Percentiles rank a stretch among this genome's conserved stretches.
Conservation (phyloP, 139 green algal species). For the Zygnema circumcarinatum region DNA sequence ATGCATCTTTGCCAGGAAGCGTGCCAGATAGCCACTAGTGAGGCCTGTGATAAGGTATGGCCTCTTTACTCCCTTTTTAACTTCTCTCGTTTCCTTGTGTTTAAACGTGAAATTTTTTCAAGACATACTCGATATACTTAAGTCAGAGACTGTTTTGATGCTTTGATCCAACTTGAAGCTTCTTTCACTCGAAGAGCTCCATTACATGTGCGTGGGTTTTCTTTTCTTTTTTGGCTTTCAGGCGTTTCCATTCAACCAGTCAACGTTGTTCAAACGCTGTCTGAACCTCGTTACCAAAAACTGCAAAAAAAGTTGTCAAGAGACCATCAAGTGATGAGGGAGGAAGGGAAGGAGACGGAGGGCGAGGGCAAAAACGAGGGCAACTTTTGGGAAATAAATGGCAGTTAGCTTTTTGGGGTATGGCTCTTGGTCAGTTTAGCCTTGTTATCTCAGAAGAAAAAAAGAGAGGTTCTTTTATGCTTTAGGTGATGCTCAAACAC, state of each 20-base stretch:
- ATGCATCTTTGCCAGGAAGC: constrained; percentile 40
- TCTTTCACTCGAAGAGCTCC: constrained; percentile 4
- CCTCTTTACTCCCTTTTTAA: not conserved
- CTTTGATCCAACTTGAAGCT: not conserved
- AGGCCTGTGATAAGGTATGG: constrained; percentile 45
- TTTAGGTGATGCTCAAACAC: too few relatives aligned
- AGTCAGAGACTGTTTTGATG: not conserved
- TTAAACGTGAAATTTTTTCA: not conserved
- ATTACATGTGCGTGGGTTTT: not conserved
- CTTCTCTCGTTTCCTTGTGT: not conserved
- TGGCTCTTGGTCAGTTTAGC: too few relatives aligned
- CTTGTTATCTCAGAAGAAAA: too few relatives aligned
- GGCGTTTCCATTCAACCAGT: constrained; percentile 11
- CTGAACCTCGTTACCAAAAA: constrained; percentile 10
- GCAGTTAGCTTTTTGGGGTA: too few relatives aligned
- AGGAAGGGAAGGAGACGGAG: too few relatives aligned
- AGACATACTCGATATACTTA: not conserved
- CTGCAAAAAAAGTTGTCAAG: constrained; percentile 17
- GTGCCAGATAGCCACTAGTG: constrained; percentile 43
- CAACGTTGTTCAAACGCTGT: not conserved
- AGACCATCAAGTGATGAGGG: too few relatives aligned
- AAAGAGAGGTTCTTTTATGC: too few relatives aligned
- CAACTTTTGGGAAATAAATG: too few relatives aligned
- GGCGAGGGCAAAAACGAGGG: too few relatives aligned
- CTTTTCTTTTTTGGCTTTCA: not conserved